Percentiles rank a stretch among this genome's conserved stretches.
These are phyloP conservation scores for Penicillium corylophilum DNA, from an alignment of 2,329 filamentous ascomycete genomes.

Conservation along the genomic window DNA sequence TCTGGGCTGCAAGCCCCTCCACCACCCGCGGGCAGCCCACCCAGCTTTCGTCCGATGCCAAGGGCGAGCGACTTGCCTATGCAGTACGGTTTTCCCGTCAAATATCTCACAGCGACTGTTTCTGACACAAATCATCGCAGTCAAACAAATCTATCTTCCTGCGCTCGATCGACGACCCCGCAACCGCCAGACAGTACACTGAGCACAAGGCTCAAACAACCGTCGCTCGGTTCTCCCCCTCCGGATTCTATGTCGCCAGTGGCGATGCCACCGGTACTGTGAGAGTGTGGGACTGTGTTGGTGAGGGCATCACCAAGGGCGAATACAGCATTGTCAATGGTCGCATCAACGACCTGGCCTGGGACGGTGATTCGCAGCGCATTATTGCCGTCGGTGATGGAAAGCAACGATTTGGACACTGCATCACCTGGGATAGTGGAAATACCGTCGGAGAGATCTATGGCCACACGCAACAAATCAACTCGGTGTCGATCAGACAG, in stretches of 20 bases:
- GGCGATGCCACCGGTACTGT: constrained; percentile 84
- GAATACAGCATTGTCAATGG: constrained; percentile 95
- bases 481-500: constrained; percentile 83
- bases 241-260: constrained; percentile 90
- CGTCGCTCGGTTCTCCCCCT: constrained; percentile 90
- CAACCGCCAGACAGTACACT: constrained; percentile 83
- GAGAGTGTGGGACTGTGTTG: constrained; percentile 84
- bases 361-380: constrained; percentile 95
- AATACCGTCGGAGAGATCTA: constrained; percentile 94
- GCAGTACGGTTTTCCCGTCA: constrained; percentile 61
- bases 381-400: constrained; percentile 96
- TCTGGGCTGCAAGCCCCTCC: constrained; percentile 80
- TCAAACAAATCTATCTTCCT: constrained; percentile 97
- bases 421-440: constrained; percentile 91
- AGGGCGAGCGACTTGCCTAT: constrained; percentile 90
- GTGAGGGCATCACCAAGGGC: constrained; percentile 85
- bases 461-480: constrained; percentile 87
- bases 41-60: constrained; percentile 80
- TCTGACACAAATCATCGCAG: constrained; percentile 46
- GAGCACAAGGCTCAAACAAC: constrained; percentile 86
- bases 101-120: neutral
- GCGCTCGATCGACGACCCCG: constrained; percentile 87
- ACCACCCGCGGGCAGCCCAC: constrained; percentile 86
- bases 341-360: constrained; percentile 92
- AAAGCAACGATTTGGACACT: constrained; percentile 88